Percentiles rank a stretch among this genome's conserved stretches.
These are phyloP conservation scores for Pachysandra terminalis DNA, from an alignment of 164 flowering plant genomes.

Conservation along the genomic window DNA sequence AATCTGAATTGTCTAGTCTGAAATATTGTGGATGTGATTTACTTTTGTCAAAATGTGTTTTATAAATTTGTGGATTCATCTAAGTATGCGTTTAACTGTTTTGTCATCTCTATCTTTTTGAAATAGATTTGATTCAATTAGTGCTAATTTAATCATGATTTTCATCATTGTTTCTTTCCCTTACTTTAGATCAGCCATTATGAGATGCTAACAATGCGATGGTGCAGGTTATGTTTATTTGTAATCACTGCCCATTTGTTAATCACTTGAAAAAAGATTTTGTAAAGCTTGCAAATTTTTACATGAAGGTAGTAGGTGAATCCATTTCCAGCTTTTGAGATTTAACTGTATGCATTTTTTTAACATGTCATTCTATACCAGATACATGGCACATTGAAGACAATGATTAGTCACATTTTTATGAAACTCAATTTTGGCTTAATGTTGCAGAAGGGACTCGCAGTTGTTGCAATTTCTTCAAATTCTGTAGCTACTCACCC, in stretches of 20 bases:
- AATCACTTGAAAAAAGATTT: constrained; percentile 73
- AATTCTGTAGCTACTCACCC: constrained; percentile 80
- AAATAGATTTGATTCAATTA: background rate
- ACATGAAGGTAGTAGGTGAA: constrained; percentile 58
- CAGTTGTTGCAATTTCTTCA: constrained; percentile 88
- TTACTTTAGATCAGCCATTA: background rate
- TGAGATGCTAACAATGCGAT: background rate
- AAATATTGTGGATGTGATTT: background rate
- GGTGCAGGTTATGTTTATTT: constrained; percentile 86
- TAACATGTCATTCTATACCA: background rate
- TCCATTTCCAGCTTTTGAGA: background rate
- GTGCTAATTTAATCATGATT: background rate
- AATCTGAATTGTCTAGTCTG: background rate
- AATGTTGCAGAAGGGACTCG: constrained; percentile 81
- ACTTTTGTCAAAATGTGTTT: background rate
- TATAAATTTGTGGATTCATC: background rate
- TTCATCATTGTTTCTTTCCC: background rate
- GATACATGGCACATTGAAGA: background rate
- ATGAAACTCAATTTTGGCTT: background rate
- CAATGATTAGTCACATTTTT: background rate
- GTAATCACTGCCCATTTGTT: constrained; percentile 97
- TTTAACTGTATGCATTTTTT: background rate
- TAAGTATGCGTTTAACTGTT: background rate
- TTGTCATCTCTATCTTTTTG: background rate
- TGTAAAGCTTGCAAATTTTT: constrained; percentile 74